Evolutionary conservation across 1,284 basidiomycete genomes (phyloP), one percentile per base, ranked within the genome.

Genomic region (Stereum hirsutum): DNA sequence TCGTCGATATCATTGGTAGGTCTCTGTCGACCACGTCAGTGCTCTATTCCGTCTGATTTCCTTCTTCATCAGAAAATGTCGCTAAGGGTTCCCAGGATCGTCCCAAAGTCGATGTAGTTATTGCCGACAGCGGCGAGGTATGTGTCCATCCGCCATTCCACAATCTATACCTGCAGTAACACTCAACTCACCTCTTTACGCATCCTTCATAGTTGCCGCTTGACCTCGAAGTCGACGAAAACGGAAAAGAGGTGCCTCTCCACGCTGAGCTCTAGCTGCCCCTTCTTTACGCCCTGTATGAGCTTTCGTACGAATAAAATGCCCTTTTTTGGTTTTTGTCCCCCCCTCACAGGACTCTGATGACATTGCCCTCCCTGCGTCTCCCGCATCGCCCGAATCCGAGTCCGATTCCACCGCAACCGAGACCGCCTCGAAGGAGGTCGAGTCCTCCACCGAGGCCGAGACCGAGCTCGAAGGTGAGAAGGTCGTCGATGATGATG

Each of bases 201-300:
- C 47, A 46, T 37, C 15, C 33, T 34, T 34, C 44, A 28, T 52
- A 90, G 85, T 67, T 92, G 41, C 66, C 68, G 31, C 60, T 90
- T 32, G 82, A 87, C 43, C 61, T 90, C 31, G 81, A 86, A 43
- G 61, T 65, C 31, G 84, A 87, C 54, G 71, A 68, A 47, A 70
- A 81, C 44, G 87, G 81, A 58, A 83, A 88, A 52, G 71, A 93
- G 88, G 88, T 93, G 80, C 91, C 89, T 70, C 66, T 89, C 58
- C 89, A 80, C 57, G 81, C 77, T 77, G 92, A 96, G 79, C 89
- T 95, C 58, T 95, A 78, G 54, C 63, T 61, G 60, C 70, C 68
- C 52, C 56, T 66, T n/a, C n/a, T n/a, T n/a, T n/a, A n/a, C n/a
- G n/a, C 54, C 68, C 57, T 57, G 54, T 54, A 42, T 55, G 54